Evolutionary conservation across 2,329 filamentous ascomycete genomes (phyloP), one percentile per base, ranked within the genome.

Genomic region (Penicillium olsonii): DNA sequence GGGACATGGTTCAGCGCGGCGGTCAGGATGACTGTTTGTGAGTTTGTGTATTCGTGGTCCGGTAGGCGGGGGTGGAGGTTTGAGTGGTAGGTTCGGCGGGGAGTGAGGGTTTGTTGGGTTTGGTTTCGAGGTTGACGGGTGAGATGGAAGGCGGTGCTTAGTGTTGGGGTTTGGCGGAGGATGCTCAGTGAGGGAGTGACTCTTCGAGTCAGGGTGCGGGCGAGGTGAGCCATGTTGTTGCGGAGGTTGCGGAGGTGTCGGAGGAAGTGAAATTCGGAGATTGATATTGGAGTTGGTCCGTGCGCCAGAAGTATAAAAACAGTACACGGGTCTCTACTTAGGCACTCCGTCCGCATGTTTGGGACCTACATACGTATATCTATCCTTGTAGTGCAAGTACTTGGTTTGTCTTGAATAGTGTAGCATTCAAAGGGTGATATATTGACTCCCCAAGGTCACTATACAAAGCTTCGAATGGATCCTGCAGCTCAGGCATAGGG

Each of bases 1-100:
- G 91, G 90, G 9, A 97, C 84, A 68, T 95, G 88, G 24, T 74
- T 68, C 18, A 94, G 83, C 15, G 92, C 87, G n/a, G 90, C 84
- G 38, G 87, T 80, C 55, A 99, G 87, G 67, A 97, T 95, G 48
- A 82, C 75, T 37, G 79, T 76, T 76, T 96, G 90, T 20, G 70
- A 68, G 81, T 79, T 54, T 77, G 70, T 65, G 79, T 84, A 78
- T 90, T 95, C 54, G 81, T 73, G 68, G 20, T 63, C 52, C 22
- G 68, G 67, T 22, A 63, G 78, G 31, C 82, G 75, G 12, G 83
- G 78, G 65, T 90, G 87, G 65, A 88, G 82, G 71, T 85, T 79
- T 53, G 88, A 92, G 74, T 94, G 88, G 76, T 91, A 94, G 44
- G 65, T 42, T 50, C 74, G 74, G 48, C 19, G 42, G 41, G 38